A percentile compares a stretch with the other conserved stretches of the same genome.
Conservation (phyloP, 1,284 basidiomycete species). For the Tilletia walkeri region DNA sequence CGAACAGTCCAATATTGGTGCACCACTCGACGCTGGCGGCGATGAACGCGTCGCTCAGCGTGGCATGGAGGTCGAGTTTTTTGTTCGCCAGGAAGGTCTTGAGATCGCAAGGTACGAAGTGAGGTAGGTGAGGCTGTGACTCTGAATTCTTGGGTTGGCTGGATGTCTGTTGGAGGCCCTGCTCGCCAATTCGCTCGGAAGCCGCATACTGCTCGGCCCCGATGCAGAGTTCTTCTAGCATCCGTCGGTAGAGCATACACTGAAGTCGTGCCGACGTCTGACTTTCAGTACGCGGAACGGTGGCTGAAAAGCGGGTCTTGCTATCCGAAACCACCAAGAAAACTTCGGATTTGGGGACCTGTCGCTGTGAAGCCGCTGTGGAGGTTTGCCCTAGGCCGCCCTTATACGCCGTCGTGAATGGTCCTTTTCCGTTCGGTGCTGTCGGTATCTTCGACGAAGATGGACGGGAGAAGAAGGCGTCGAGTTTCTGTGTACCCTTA, state of each 20-base stretch:
- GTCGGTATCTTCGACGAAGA: neutral
- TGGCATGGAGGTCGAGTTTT: neutral
- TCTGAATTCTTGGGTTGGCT: too few relatives aligned
- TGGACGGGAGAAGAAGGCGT: constrained; percentile 16
- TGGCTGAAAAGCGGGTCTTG: constrained; percentile 40
- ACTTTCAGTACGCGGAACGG: constrained; percentile 34
- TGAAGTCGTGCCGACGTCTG: constrained; percentile 42
- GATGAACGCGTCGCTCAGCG: constrained; percentile 15
- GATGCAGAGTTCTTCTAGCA: constrained; percentile 34
- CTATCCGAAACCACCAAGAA: constrained; percentile 41
- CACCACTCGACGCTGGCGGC: constrained; percentile 11
- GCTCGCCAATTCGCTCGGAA: neutral
- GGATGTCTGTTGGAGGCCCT: neutral
- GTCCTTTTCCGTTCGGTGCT: neutral
- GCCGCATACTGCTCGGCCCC: constrained; percentile 22
- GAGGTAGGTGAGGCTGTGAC: constrained; percentile 1
- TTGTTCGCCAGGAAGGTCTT: neutral
- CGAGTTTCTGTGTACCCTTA: constrained; percentile 15
- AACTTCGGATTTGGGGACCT: neutral
- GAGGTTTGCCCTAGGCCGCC: neutral
- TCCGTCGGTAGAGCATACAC: constrained; percentile 49
- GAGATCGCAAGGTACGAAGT: neutral
- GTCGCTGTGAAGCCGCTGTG: neutral
- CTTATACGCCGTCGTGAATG: constrained; percentile 1
- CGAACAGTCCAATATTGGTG: constrained; percentile 11